Evolutionary conservation across 129 eudicot genomes (phyloP), one percentile per base, ranked within the genome.

Genomic region (Centaurea solstitialis): DNA sequence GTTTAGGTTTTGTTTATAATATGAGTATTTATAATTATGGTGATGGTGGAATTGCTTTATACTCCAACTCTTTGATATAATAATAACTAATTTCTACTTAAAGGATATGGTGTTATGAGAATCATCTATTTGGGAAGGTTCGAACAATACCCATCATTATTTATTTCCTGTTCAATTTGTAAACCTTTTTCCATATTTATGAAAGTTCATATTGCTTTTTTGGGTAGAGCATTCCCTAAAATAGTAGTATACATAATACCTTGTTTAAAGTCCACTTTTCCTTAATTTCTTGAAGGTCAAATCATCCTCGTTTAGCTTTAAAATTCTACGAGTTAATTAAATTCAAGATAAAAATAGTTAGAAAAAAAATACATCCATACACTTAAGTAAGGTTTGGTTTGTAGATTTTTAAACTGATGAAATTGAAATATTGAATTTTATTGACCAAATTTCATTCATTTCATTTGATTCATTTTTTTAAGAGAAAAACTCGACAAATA

Each of bases 41-140:
- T 70, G 43, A 70, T 82, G 82, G 79, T 83, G 86, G 86, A 70
- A 61, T 40, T 83, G 82, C 86, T 83, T 83, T 83, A 83, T 77
- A 77, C 86, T 50, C 69, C 82, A 71, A 64, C 57, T 41, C 41
- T 61, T 71, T 62, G 33, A 41, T 64, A 61, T 33, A 72, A 72
- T 77, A 70, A 43, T 33, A 33, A 59, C 61, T 13, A 62, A 22
- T 77, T 71, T 76, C 79, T 72, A 77, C 62, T 77, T 72, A 72
- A 72, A 64, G 86, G n/a, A 77, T 57, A 70, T 81, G 79, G 79
- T 72, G 53, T 71, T 28, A 61, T 78, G 79, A 71, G 86, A 77
- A 77, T 65, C 26, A 71, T 35, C 75, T 62, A 71, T 45, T 12
- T 64, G 4, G 33, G 82, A 73, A 83, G 70, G 86, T 71, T 83